phyloP scores from a whole-genome alignment of 495 filamentous ascomycete genomes.

The Lichina pygmaea region DNA sequence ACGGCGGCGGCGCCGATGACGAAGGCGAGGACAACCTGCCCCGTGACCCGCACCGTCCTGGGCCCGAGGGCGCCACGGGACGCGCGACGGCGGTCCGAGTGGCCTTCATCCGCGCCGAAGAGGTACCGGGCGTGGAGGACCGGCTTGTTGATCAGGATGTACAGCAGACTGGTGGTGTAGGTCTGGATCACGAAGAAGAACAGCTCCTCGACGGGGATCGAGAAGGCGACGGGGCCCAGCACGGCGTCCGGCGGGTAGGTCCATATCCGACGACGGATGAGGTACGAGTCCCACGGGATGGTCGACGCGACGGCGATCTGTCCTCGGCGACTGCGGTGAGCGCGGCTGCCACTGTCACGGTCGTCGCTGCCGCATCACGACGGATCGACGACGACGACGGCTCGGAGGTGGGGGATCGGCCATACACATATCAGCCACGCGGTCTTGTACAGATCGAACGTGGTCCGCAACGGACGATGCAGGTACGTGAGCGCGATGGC shows the following conservation, averaged over 20 bases:
- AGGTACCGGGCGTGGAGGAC: constrained; percentile 30
- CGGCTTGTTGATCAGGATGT: constrained; percentile 33
- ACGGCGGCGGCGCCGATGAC: constrained; percentile 13
- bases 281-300: constrained; percentile 44
- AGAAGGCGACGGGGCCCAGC: constrained; percentile 25
- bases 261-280: constrained; percentile 35
- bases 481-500: constrained; percentile 26
- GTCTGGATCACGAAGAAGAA: constrained; percentile 59
- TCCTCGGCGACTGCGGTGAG: not conserved
- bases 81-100: not conserved
- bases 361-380: not conserved
- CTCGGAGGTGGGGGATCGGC: not conserved
- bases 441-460: constrained; percentile 29
- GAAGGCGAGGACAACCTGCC: constrained; percentile 11
- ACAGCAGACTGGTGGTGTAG: constrained; percentile 37
- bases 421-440: constrained; percentile 21
- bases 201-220: constrained; percentile 36
- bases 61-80: not conserved
- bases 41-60: not conserved
- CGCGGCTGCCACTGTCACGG: too few species aligned
- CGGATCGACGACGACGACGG: too few species aligned
- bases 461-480: constrained; percentile 28
- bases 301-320: constrained; percentile 31
- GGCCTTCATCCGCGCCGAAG: constrained; percentile 1
- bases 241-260: constrained; percentile 35